Evolutionary conservation across 2,329 filamentous ascomycete genomes (phyloP).

Genomic region (Phoma herbarum): DNA sequence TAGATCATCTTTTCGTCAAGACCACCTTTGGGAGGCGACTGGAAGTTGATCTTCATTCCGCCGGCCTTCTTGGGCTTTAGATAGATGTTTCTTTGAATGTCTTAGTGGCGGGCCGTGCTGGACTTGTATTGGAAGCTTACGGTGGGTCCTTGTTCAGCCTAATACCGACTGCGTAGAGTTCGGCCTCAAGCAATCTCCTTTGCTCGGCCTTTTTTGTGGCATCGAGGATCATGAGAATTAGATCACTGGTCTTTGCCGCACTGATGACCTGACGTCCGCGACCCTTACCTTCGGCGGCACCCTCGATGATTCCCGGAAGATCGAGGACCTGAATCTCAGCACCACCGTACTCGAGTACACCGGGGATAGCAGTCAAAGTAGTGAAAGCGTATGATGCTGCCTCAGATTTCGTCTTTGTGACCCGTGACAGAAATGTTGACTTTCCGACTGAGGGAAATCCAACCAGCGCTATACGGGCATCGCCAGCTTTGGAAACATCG

Average conservation of each 20-base stretch:
- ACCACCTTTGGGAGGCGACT: constrained; percentile 81
- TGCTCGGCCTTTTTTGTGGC: constrained; percentile 97
- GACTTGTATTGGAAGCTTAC: constrained; percentile 59
- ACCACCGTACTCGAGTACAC: constrained; percentile 95
- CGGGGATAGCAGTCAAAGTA: constrained; percentile 94
- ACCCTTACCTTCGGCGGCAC: constrained; percentile 93
- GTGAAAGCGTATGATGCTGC: constrained; percentile 98
- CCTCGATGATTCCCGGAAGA: constrained; percentile 97
- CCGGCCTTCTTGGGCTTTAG: constrained; percentile 95
- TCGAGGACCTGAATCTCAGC: constrained; percentile 98
- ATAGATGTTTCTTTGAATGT: constrained; percentile 81
- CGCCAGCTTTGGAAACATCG: constrained; percentile 90
- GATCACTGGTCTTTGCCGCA: constrained; percentile 95
- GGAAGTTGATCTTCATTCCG: constrained; percentile 98
- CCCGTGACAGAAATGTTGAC: constrained; percentile 98
- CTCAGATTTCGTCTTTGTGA: constrained; percentile 97
- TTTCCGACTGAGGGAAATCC: constrained; percentile 99
- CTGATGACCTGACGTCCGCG: constrained; percentile 96
- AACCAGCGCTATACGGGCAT: constrained; percentile 95
- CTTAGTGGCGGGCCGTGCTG: constrained; percentile 4
- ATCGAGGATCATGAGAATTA: constrained; percentile 96
- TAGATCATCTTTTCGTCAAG: constrained; percentile 98
- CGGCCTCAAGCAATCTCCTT: constrained; percentile 84
- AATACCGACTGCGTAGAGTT: constrained; percentile 95
- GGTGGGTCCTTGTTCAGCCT: constrained; percentile 90